Percentiles rank a stretch among this genome's conserved stretches.
phyloP scores from a whole-genome alignment of 208 protist species.

The Trypanosoma grayi region DNA sequence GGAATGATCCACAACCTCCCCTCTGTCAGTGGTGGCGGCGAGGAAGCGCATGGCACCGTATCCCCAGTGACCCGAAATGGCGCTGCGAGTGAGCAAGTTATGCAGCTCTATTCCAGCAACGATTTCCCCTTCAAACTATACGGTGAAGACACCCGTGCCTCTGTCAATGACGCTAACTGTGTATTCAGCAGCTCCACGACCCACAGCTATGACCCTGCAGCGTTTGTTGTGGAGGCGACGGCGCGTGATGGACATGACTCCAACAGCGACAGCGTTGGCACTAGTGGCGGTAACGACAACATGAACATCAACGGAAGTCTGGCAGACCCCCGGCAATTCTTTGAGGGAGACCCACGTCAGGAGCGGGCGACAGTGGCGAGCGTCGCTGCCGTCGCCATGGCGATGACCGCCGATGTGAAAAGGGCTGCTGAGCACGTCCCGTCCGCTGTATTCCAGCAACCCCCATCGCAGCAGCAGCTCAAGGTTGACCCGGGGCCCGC shows the following conservation, averaged over 20 bases:
- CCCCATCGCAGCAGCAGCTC: not conserved
- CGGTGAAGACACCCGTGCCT: conserved; percentile 39
- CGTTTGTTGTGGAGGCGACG: conserved; percentile 45
- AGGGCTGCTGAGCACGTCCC: not conserved
- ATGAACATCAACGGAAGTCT: not conserved
- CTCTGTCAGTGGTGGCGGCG: not conserved
- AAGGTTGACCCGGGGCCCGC: not conserved
- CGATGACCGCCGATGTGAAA: conserved; percentile 19
- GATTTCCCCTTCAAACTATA: conserved; percentile 47
- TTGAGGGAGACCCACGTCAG: not conserved
- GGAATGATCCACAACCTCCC: not conserved
- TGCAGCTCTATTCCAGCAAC: not conserved
- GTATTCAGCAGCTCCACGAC: conserved; percentile 44
- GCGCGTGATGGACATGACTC: conserved; percentile 30
- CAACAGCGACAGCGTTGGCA: not conserved
- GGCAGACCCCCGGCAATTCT: not conserved
- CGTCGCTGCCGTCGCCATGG: conserved; percentile 15
- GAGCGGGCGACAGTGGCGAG: not conserved
- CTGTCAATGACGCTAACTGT: conserved; percentile 37
- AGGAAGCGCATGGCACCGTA: not conserved
- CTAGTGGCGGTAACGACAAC: not conserved
- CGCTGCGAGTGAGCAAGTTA: not conserved
- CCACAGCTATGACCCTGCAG: conserved; percentile 55
- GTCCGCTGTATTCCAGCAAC: not conserved
- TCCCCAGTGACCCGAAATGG: not conserved